These are phyloP conservation scores for Tricholoma matsutake DNA, from an alignment of 768 basidiomycete species.

Conservation along the genomic window DNA sequence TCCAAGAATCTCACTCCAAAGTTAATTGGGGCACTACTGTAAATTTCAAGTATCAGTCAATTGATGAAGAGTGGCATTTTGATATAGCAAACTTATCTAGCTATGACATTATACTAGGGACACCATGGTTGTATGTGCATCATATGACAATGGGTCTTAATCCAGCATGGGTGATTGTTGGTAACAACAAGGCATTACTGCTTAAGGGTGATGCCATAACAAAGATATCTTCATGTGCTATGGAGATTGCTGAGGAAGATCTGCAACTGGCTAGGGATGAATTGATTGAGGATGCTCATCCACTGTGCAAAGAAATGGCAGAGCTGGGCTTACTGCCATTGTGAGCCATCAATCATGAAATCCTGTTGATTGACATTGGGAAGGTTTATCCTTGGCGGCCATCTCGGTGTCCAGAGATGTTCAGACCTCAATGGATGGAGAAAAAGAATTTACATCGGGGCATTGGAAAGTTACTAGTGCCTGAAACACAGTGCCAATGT, in stretches of 20 bases:
- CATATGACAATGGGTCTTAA: slow-evolving; percentile 25
- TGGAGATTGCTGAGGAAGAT: background rate
- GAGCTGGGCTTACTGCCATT: no score
- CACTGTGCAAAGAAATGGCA: no score
- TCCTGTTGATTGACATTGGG: slow-evolving; percentile 10
- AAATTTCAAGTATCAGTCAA: no score
- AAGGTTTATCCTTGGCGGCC: no score
- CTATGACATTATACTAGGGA: slow-evolving; percentile 38
- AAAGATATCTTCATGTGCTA: slow-evolving; percentile 5
- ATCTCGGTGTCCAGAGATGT: slow-evolving; percentile 9
- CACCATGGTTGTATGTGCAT: slow-evolving; percentile 31
- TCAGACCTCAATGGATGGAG: slow-evolving; percentile 7
- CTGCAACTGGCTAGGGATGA: background rate
- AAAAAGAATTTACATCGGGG: slow-evolving; percentile 8
- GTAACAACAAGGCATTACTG: background rate
- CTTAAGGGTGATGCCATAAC: slow-evolving; percentile 14
- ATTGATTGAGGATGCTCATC: slow-evolving; percentile 10
- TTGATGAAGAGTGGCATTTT: slow-evolving; percentile 21
- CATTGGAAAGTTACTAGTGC: slow-evolving; percentile 7
- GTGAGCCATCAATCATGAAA: slow-evolving; percentile 24
- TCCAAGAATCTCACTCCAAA: background rate
- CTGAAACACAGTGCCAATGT: slow-evolving; percentile 3
- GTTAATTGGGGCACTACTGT: slow-evolving; percentile 2
- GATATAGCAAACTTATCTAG: slow-evolving; percentile 35
- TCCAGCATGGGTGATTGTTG: no score